Evolutionary conservation across 192 early-diverging fungal genomes (phyloP), one percentile per base, ranked within the genome.

Genomic region (Backusella parvicylindrica): DNA sequence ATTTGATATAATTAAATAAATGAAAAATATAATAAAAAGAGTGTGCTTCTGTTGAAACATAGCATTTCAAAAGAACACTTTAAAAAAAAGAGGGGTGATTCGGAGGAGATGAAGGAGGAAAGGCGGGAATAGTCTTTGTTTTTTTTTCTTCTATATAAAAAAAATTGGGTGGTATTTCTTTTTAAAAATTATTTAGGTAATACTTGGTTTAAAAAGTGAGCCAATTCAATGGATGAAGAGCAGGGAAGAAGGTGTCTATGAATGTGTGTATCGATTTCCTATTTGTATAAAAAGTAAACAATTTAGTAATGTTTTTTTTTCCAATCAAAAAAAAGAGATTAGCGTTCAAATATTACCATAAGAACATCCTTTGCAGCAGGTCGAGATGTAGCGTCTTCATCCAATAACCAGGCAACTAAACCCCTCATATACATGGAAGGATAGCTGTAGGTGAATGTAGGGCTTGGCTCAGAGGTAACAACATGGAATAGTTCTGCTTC

Each of bases 391-490:
- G 72, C 32, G 33, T 83, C 74, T 69, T 77, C 72, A 68, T 83
- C 77, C 18, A 83, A 37, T 32, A 83, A 71, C 81, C 81, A 83
- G 35, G 81, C 77, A 50, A 83, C 81, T 13, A 83, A 65, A 41
- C 81, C 81, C 33, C 81, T 72, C 77, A 79, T 83, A 60, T 83
- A 83, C 81, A 79, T 79, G n/a, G 77, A 72, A 23, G 81, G 81
- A 60, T 79, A 79, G 43, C 77, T 77, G 40, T 83, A 79, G 37
- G 75, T 79, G 49, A 83, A 83, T 3, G 81, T 83, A 50, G 81
- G 81, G 41, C 75, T 65, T 37, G 77, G 74, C 37, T 83, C 81
- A 35, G 75, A 73, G 5, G 73, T 64, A 26, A 83, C 73, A 8
- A 63, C 74, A 68, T 71, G 71, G 70, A 83, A 83, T 30, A 83